phyloP scores from a whole-genome alignment of 257 asterid genomes.

The Solanum lycopersicoides region DNA sequence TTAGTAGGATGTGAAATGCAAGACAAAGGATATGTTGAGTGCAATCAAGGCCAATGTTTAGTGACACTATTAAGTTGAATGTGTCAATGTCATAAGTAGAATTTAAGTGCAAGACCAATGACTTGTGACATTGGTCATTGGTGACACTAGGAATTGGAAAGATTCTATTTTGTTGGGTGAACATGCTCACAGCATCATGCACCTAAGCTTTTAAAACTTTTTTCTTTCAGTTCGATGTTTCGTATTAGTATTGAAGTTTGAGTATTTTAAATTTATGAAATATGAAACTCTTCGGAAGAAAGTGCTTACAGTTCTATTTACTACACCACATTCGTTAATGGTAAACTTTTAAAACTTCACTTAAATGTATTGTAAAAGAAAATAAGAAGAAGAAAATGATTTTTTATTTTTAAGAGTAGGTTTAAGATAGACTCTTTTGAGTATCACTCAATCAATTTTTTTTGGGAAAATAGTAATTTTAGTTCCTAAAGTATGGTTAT shows the following conservation, averaged over 20 bases:
- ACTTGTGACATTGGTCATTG: background rate
- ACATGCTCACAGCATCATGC: background rate
- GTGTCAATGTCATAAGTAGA: background rate
- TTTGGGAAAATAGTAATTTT: too few relatives aligned
- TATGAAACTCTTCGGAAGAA: too few relatives aligned
- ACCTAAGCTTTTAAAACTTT: background rate
- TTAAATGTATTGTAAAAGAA: too few relatives aligned
- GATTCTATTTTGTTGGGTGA: background rate
- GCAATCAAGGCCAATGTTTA: background rate
- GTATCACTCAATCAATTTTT: background rate
- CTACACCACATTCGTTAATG: background rate
- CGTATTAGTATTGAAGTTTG: background rate
- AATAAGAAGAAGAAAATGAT: background rate
- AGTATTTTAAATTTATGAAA: too few relatives aligned
- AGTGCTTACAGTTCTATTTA: rapidly evolving
- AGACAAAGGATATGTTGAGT: background rate
- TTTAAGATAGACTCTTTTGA: background rate
- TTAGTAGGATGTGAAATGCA: background rate
- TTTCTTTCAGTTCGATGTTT: rapidly evolving
- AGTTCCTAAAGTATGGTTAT: background rate
- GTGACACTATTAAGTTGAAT: background rate
- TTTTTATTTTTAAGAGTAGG: too few relatives aligned
- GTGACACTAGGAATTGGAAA: background rate
- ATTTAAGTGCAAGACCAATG: background rate
- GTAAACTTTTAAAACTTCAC: background rate